phyloP scores from a whole-genome alignment of 192 early-diverging fungal genomes.

The Backusella tuberculispora region DNA sequence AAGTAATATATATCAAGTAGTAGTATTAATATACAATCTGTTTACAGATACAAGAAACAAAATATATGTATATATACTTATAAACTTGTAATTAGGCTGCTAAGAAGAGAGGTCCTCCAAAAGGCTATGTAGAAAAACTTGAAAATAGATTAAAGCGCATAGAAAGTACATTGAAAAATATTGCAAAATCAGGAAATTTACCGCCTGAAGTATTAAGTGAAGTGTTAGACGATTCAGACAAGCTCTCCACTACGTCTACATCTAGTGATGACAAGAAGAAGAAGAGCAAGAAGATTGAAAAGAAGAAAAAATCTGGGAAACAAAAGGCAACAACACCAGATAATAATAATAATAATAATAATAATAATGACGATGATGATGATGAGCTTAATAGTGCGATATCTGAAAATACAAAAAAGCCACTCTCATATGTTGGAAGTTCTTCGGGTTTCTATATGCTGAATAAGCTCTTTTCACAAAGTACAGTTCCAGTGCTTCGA shows the following conservation, averaged over 20 bases:
- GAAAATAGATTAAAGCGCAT: constrained; percentile 34
- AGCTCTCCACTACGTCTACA: not conserved
- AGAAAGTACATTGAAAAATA: constrained; percentile 26
- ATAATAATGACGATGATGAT: not conserved
- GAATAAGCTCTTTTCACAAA: constrained; percentile 13
- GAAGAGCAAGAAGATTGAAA: no score
- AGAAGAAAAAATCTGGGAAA: not conserved
- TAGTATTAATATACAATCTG: no score
- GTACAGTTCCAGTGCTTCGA: not conserved
- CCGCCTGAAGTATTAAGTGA: constrained; percentile 16
- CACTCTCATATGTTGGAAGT: constrained; percentile 22
- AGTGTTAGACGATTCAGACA: not conserved
- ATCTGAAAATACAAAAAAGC: not conserved
- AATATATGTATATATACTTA: not conserved
- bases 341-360: not conserved
- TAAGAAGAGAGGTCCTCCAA: constrained; percentile 39
- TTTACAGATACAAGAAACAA: not conserved
- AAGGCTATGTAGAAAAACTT: constrained; percentile 37
- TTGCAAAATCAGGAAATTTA: constrained; percentile 25
- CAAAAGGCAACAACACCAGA: not conserved
- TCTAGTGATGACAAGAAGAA: not conserved
- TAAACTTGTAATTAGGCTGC: constrained; percentile 10
- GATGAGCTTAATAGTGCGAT: no score
- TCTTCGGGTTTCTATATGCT: constrained; percentile 35
- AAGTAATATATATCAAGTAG: constrained; percentile 11